Percentiles rank a stretch among this genome's conserved stretches.
phyloP scores from a whole-genome alignment of 495 filamentous ascomycete species.

The Trichoderma virens region DNA sequence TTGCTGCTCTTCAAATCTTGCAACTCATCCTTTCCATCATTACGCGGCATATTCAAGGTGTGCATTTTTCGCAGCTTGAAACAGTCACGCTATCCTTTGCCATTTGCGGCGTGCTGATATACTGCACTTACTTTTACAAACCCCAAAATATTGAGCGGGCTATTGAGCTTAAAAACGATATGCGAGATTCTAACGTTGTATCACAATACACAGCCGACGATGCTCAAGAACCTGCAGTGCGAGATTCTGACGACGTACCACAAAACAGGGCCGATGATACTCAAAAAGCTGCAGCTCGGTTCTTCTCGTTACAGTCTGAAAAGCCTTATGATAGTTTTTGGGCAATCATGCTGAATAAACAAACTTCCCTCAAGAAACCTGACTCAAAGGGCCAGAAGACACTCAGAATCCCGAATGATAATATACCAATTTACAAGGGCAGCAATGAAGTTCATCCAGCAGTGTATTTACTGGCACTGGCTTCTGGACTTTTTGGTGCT shows the following conservation, averaged over 20 bases:
- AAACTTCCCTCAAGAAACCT: background rate
- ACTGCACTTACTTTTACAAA: conserved; percentile 22
- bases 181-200: too few species aligned
- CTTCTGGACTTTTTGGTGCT: conserved; percentile 21
- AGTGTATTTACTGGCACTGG: background rate
- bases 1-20: conserved; percentile 22
- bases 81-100: conserved; percentile 23
- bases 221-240: too few species aligned
- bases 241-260: too few species aligned
- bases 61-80: conserved; percentile 28
- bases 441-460: background rate
- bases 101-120: conserved; percentile 20
- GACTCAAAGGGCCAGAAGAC: background rate
- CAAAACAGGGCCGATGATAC: too few species aligned
- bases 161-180: conserved; percentile 7
- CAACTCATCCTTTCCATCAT: conserved; percentile 26
- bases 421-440: background rate
- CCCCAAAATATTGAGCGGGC: conserved; percentile 22
- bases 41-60: conserved; percentile 14
- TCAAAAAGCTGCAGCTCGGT: background rate
- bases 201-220: too few species aligned
- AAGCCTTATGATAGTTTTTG: background rate
- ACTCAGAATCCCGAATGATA: background rate
- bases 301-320: conserved; percentile 9
- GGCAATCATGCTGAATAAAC: background rate